Conservation (phyloP, 306 rosid species). For the Urtica urens region DNA sequence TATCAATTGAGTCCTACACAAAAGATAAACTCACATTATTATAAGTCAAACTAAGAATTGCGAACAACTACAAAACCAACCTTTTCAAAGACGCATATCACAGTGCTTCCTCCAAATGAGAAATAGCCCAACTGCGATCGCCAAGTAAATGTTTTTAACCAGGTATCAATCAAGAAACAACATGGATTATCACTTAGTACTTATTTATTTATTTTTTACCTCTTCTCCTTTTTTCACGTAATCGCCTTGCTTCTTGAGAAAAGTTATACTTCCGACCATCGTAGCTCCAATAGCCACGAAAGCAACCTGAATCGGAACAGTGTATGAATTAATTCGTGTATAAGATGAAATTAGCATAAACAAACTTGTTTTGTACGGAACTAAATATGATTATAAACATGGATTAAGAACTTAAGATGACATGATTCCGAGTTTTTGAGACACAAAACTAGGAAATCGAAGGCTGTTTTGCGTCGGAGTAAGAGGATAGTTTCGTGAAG, state of each 20-base stretch:
- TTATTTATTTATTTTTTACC: conserved; percentile 28
- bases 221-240: conserved; percentile 86
- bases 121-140: conserved; percentile 83
- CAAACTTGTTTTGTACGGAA: not conserved
- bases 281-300: conserved; percentile 95
- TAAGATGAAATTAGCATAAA: not conserved
- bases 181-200: not conserved
- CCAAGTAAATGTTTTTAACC: conserved; percentile 22
- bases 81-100: conserved; percentile 81
- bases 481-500: no score
- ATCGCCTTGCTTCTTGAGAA: conserved; percentile 63
- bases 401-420: no score
- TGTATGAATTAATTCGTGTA: not conserved
- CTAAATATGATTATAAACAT: no score
- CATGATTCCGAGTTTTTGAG: no score
- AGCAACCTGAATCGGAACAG: conserved; percentile 55
- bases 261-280: conserved; percentile 95
- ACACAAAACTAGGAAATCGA: no score
- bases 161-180: no score
- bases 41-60: conserved; percentile 1
- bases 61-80: conserved; percentile 25
- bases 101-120: conserved; percentile 98
- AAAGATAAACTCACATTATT: not conserved
- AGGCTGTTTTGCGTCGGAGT: no score
- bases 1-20: conserved; percentile 49